Evolutionary conservation across 495 filamentous ascomycete species (phyloP), one percentile per base, ranked within the genome.

Genomic region (Penicillium silybi): DNA sequence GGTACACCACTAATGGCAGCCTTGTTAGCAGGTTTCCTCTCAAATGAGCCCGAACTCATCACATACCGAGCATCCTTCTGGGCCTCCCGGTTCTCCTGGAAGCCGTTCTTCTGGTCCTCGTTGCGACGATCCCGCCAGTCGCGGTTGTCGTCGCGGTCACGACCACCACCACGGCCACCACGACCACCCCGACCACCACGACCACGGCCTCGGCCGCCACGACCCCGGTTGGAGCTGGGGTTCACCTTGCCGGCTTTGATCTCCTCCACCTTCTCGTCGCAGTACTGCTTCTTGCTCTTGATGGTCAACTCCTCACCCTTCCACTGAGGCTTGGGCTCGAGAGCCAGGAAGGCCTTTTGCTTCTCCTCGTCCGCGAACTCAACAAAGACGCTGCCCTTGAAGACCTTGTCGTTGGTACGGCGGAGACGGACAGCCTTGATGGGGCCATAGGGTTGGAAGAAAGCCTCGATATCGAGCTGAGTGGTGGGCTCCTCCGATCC

Each of bases 371-470:
- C 78, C 27, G 74, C 75, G 65, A 97, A 97, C 70, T 97, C 92
- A 45, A 97, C 90, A 60, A 96, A 97, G 22, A 97, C 85, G 45
- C 90, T 95, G 37, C 89, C 89, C 78, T 98, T 98, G 80, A 97
- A 97, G 19, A 65, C 58, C 59, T 81, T 83, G 43, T 79, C 70
- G 13, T 72, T 52, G n/a, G 77, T 73, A 50, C 95, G 90, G 50
- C 93, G 90, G 42, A 97, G 85, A 55, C 91, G 90, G 52, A 98
- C 85, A n/a, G 81, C 79, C 49, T 89, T 88, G 54, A 86, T 80
- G 6, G 86, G 79, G 15, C 92, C 95, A 67, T 83, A 88, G 34
- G 83, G 80, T 34, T 84, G 80, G 63, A 97, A 92, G 73, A 95
- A 95, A n/a, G 80, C 80, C 68, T 98, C 95, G 46, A 97, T 84